phyloP scores from a whole-genome alignment of 371 early-diverging fungal species.

The Circinella umbellata region DNA sequence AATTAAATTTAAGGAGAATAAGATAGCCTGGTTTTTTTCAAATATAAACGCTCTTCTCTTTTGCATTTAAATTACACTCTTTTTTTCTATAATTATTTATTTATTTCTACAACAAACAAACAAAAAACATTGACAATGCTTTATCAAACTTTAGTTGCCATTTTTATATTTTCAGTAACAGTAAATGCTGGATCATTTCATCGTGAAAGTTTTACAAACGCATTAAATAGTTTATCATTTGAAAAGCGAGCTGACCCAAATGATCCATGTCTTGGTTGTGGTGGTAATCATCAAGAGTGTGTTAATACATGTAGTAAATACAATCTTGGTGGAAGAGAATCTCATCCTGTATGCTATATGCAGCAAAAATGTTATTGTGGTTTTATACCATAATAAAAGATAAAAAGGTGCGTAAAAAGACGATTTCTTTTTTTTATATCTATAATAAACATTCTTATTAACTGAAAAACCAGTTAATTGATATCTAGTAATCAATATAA shows the following conservation, averaged over 20 bases:
- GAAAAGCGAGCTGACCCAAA: not conserved
- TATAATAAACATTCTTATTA: no score
- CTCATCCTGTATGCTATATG: not conserved
- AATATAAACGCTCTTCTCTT: no score
- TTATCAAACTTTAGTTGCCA: not conserved
- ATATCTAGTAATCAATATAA: no score
- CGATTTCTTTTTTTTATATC: no score
- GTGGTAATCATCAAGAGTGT: not conserved
- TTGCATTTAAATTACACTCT: no score
- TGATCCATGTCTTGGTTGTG: not conserved
- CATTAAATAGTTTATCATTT: not conserved
- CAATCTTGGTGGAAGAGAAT: not conserved
- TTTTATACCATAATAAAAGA: not conserved
- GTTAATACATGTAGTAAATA: not conserved
- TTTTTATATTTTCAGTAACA: not conserved
- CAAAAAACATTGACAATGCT: no score
- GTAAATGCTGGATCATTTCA: slow-evolving; percentile 9
- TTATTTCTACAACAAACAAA: no score
- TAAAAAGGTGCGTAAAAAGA: not conserved
- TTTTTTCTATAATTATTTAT: no score
- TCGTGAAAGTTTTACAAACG: not conserved
- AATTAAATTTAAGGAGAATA: no score
- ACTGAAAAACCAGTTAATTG: no score
- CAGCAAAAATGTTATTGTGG: slow-evolving; percentile 2
- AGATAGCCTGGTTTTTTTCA: no score